phyloP scores from a whole-genome alignment of 2,329 filamentous ascomycete species.

The Colletotrichum paranaense region DNA sequence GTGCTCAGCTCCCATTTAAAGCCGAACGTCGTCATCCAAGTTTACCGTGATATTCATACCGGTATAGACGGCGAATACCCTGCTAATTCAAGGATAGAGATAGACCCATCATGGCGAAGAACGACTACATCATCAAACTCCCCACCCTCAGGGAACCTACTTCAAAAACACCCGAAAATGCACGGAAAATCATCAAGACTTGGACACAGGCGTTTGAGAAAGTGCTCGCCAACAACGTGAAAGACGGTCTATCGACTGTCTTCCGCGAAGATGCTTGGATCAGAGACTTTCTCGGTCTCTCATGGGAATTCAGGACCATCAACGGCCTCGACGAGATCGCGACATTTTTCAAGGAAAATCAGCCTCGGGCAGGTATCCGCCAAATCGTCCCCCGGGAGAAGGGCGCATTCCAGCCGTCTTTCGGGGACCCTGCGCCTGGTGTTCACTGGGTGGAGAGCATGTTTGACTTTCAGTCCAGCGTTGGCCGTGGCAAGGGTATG shows the following conservation, averaged over 20 bases:
- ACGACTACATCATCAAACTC: conserved; percentile 10
- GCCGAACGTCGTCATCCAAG: too few relatives aligned
- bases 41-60: background rate
- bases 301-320: conserved; percentile 61
- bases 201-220: conserved; percentile 4
- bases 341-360: conserved; percentile 19
- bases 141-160: conserved; percentile 15
- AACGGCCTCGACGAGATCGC: conserved; percentile 10
- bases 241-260: conserved; percentile 36
- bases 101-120: background rate
- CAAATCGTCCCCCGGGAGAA: conserved; percentile 3
- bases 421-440: conserved; percentile 24
- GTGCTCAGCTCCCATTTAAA: background rate
- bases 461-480: conserved; percentile 34
- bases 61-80: background rate
- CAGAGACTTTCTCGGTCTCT: conserved; percentile 67
- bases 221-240: background rate
- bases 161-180: background rate
- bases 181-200: background rate
- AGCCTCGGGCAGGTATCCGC: conserved; percentile 1
- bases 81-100: background rate
- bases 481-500: conserved; percentile 35
- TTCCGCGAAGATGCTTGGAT: conserved; percentile 62
- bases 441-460: conserved; percentile 36
- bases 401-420: conserved; percentile 14